A percentile compares a stretch with the other conserved stretches of the same genome.
These are phyloP conservation scores for Fusarium nisikadoi DNA, from an alignment of 2,329 filamentous ascomycete species.

Conservation along the genomic window DNA sequence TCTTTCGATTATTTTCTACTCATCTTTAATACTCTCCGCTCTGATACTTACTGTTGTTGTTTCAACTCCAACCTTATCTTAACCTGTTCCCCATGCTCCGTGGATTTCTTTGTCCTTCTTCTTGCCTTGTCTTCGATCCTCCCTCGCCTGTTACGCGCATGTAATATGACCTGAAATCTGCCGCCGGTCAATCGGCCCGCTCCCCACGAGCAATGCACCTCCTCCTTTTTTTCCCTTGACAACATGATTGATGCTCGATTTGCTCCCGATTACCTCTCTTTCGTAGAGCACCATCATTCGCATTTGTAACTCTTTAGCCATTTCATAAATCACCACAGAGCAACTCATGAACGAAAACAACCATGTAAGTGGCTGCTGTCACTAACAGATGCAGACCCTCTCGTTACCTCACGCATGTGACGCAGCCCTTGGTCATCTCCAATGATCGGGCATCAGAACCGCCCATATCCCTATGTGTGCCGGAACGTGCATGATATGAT, in stretches of 20 bases:
- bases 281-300: conserved; percentile 54
- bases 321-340: conserved; percentile 62
- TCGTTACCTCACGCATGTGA: neutral
- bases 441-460: conserved; percentile 54
- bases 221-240: conserved; percentile 56
- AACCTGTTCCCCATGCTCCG: conserved; percentile 18
- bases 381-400: conserved; percentile 13
- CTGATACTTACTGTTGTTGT: conserved; percentile 23
- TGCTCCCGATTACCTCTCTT: conserved; percentile 48
- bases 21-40: neutral
- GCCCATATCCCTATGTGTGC: conserved; percentile 54
- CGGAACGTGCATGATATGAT: conserved; percentile 49
- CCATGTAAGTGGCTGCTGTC: conserved; percentile 16
- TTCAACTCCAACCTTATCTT: neutral
- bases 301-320: conserved; percentile 62
- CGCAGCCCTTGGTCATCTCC: neutral
- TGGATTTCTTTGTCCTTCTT: conserved; percentile 50
- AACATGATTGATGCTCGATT: conserved; percentile 61
- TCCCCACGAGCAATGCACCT: conserved; percentile 66
- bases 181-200: conserved; percentile 60
- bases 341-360: conserved; percentile 49
- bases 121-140: conserved; percentile 55
- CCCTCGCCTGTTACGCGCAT: conserved; percentile 54
- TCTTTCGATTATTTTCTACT: neutral
- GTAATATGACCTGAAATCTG: conserved; percentile 56